Percentiles rank a stretch among this genome's conserved stretches.
These are phyloP conservation scores for Candolleomyces efflorescens DNA, from an alignment of 768 basidiomycete species.

Conservation along the genomic window DNA sequence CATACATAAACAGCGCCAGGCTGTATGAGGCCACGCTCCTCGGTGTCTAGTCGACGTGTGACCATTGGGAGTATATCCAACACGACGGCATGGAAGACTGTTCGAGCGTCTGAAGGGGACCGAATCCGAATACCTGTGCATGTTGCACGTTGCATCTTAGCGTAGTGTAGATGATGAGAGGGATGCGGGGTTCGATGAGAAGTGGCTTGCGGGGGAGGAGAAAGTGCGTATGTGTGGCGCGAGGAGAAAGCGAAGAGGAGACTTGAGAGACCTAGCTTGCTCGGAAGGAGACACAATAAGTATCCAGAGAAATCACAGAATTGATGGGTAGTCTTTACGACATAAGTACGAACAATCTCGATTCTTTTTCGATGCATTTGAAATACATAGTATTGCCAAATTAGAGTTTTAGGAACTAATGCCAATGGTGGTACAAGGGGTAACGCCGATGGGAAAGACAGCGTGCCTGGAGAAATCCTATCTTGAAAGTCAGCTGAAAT, in stretches of 20 bases:
- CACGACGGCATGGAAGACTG: constrained; percentile 73
- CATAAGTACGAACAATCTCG: constrained; percentile 29
- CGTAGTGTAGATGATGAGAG: constrained; percentile 7
- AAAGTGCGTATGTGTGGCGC: constrained; percentile 9
- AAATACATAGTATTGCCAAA: constrained; percentile 26
- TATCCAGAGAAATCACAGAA: constrained; percentile 16
- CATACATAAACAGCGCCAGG: constrained; percentile 80
- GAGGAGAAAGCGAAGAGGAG: constrained; percentile 18
- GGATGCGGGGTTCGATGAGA: background rate
- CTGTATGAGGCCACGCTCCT: constrained; percentile 67
- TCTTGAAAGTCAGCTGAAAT: background rate
- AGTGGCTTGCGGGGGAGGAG: background rate
- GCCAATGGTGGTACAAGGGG: constrained; percentile 33
- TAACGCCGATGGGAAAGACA: constrained; percentile 26
- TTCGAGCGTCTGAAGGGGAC: constrained; percentile 47
- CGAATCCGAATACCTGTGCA: constrained; percentile 47
- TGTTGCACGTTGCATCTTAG: constrained; percentile 46
- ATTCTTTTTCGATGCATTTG: constrained; percentile 19
- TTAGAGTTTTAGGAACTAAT: constrained; percentile 48
- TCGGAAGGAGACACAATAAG: constrained; percentile 28
- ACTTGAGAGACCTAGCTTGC: constrained; percentile 25
- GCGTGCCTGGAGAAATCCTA: constrained; percentile 23
- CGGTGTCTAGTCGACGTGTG: constrained; percentile 68
- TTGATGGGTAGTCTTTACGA: constrained; percentile 38
- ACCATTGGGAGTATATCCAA: constrained; percentile 72